Conservation (phyloP, 306 rosid genomes). For the Begonia loranthoides region DNA sequence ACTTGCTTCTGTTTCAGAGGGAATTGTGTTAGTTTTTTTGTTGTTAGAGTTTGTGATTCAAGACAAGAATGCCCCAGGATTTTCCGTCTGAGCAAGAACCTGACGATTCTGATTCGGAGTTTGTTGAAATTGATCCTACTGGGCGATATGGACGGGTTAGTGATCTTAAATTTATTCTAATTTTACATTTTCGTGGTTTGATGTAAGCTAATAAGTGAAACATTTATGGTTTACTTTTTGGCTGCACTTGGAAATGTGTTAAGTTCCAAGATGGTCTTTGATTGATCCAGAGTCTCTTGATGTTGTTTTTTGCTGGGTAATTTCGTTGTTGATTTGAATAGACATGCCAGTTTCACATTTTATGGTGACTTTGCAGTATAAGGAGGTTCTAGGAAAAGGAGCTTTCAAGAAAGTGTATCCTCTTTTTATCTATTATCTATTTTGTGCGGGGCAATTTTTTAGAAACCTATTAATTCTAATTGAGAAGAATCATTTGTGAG, state of each 20-base stretch:
- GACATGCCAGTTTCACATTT: conserved; percentile 2
- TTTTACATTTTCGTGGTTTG: background rate
- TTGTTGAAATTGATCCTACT: conserved; percentile 80
- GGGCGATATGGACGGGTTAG: conserved; percentile 90
- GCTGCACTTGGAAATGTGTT: conserved; percentile 1
- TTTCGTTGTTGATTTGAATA: conserved; percentile 6
- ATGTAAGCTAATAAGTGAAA: background rate
- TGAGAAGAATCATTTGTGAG: background rate
- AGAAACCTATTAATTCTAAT: no score
- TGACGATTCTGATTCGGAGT: conserved; percentile 51
- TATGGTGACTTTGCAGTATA: conserved; percentile 51
- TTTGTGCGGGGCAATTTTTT: no score
- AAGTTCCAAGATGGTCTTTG: background rate
- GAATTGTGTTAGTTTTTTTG: conserved; percentile 1
- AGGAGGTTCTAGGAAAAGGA: conserved; percentile 79
- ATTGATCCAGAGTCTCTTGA: background rate
- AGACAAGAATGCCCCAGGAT: conserved; percentile 47
- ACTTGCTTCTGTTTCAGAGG: background rate
- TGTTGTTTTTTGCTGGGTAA: background rate
- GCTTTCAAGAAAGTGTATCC: conserved; percentile 99
- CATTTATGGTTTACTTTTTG: background rate
- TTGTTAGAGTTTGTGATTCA: conserved; percentile 7
- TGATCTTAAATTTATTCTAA: conserved; percentile 5
- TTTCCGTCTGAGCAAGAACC: conserved; percentile 47
- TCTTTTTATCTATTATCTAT: conserved; percentile 10